Evolutionary conservation across 352 stramenopile genomes (phyloP).

Genomic region (Globisporangium iwayamae): DNA sequence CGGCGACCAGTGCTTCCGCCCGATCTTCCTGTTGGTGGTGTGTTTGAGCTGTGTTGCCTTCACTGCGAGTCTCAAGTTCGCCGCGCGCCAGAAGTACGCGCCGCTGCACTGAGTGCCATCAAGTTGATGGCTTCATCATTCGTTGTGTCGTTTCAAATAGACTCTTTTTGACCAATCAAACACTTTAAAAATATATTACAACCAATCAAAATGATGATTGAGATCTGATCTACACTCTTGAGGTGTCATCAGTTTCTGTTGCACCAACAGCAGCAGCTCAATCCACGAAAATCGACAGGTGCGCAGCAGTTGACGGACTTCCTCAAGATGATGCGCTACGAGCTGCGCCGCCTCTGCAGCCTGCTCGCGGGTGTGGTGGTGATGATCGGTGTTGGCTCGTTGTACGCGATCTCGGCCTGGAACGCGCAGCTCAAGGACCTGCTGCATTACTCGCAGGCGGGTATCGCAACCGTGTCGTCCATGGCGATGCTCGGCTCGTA

Average conservation of each 20-base stretch:
- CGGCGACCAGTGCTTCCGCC: constrained; percentile 51
- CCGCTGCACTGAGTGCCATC: constrained; percentile 7
- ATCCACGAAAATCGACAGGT: not conserved
- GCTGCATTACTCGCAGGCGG: constrained; percentile 66
- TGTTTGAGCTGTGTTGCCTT: constrained; percentile 47
- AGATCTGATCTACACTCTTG: not conserved
- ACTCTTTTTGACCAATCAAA: not conserved
- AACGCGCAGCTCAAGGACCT: constrained; percentile 80
- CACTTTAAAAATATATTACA: not conserved
- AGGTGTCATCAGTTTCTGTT: not conserved
- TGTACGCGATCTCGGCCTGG: constrained; percentile 80
- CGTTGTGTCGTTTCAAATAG: not conserved
- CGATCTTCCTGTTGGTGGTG: constrained; percentile 60
- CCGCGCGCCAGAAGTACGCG: constrained; percentile 27
- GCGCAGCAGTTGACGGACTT: too few relatives aligned
- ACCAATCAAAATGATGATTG: not conserved
- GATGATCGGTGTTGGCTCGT: constrained; percentile 73
- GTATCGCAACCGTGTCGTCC: constrained; percentile 70
- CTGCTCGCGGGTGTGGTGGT: constrained; percentile 55
- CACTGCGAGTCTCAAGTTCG: constrained; percentile 51
- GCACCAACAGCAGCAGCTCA: not conserved
- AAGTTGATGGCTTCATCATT: not conserved
- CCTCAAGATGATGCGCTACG: constrained; percentile 10
- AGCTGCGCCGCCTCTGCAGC: constrained; percentile 33
- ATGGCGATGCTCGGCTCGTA: constrained; percentile 78